Evolutionary conservation across 805 yeast species (phyloP).

Genomic region (Saturnispora sekii): DNA sequence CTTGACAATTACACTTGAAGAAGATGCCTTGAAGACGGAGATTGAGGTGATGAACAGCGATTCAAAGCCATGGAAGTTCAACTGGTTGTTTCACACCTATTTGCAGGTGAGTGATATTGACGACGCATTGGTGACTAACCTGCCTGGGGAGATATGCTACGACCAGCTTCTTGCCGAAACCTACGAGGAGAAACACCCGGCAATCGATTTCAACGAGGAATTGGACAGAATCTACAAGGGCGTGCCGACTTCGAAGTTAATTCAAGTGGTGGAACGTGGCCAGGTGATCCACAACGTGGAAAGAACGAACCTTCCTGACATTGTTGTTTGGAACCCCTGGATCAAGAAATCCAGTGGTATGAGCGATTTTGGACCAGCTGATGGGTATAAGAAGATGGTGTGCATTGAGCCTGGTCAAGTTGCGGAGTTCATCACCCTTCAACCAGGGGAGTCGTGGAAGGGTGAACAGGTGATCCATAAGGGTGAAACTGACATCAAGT

Average conservation of each 20-base stretch:
- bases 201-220: constrained; percentile 63
- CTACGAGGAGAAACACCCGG: constrained; percentile 67
- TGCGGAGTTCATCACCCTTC: constrained; percentile 48
- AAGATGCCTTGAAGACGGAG: constrained; percentile 50
- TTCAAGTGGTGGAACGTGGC: constrained; percentile 65
- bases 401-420: constrained; percentile 95
- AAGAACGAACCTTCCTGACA: constrained; percentile 48
- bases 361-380: constrained; percentile 83
- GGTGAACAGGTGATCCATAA: constrained; percentile 54
- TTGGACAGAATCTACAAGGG: constrained; percentile 75
- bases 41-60: constrained; percentile 74
- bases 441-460: constrained; percentile 68
- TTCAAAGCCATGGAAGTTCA: constrained; percentile 61
- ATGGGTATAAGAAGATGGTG: constrained; percentile 78
- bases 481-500: constrained; percentile 34
- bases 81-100: constrained; percentile 93
- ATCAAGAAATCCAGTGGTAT: constrained; percentile 66
- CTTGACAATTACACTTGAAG: constrained; percentile 53
- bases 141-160: constrained; percentile 59
- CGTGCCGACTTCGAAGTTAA: constrained; percentile 41
- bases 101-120: constrained; percentile 67
- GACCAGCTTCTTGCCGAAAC: constrained; percentile 65
- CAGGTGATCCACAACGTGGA: constrained; percentile 59
- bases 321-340: constrained; percentile 99
- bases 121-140: constrained; percentile 66